A percentile compares a stretch with the other conserved stretches of the same genome.
Evolutionary conservation across 2,329 filamentous ascomycete genomes (phyloP).

Genomic region (Zasmidium citrigriseum): DNA sequence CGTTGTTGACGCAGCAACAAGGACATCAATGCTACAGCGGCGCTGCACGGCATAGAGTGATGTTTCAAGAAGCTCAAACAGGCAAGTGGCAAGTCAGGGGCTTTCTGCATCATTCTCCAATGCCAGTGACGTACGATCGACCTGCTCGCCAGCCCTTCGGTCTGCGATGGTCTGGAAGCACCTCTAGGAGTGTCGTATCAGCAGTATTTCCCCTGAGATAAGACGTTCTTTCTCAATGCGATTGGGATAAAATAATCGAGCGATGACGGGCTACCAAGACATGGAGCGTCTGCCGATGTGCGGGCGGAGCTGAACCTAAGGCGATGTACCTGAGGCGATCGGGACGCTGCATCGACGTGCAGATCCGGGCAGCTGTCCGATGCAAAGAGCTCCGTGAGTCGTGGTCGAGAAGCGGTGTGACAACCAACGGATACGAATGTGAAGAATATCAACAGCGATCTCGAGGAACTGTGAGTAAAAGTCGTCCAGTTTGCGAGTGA

Average conservation of each 20-base stretch:
- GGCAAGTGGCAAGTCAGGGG: not conserved
- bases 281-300: not conserved
- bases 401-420: not conserved
- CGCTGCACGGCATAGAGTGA: constrained; percentile 19
- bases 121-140: not conserved
- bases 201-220: not conserved
- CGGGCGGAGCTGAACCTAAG: not conserved
- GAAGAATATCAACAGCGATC: no score
- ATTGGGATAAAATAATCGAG: not conserved
- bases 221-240: not conserved
- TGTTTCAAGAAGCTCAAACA: constrained; percentile 34
- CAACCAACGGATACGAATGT: not conserved
- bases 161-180: not conserved
- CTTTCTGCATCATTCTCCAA: not conserved
- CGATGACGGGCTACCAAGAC: not conserved
- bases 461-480: no score
- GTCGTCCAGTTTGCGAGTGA: no score
- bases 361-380: not conserved
- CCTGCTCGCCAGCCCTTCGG: not conserved
- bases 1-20: no score
- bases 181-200: not conserved
- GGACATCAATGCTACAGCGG: no score
- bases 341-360: not conserved
- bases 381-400: not conserved
- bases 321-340: not conserved